Percentiles rank a stretch among this genome's conserved stretches.
phyloP scores from a whole-genome alignment of 768 basidiomycete genomes.

The Boletus reticulatus region DNA sequence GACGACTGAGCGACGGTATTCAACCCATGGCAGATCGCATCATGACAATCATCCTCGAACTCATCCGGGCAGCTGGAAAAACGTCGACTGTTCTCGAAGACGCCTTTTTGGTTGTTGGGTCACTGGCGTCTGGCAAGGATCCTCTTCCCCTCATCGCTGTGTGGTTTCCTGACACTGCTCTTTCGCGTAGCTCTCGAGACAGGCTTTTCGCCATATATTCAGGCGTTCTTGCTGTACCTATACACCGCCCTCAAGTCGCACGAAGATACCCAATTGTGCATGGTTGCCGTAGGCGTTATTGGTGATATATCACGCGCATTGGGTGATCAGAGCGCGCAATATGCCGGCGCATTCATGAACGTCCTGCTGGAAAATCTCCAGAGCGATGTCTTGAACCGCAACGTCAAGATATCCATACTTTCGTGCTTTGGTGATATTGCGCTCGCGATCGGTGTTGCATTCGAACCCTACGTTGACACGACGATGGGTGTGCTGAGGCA shows the following conservation, averaged over 20 bases:
- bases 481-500: constrained; percentile 91
- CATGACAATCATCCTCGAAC: constrained; percentile 86
- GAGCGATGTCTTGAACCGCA: constrained; percentile 85
- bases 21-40: constrained; percentile 89
- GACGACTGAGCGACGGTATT: constrained; percentile 79
- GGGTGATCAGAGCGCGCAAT: constrained; percentile 78
- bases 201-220: constrained; percentile 79
- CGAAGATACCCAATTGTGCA: constrained; percentile 95
- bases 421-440: constrained; percentile 97
- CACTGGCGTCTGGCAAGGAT: constrained; percentile 67
- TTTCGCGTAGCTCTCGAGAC: constrained; percentile 61
- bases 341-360: constrained; percentile 87
- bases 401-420: constrained; percentile 95
- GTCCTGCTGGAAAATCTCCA: constrained; percentile 89
- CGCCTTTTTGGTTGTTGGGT: constrained; percentile 91
- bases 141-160: background rate
- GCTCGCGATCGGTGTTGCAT: constrained; percentile 80
- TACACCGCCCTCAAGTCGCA: constrained; percentile 87
- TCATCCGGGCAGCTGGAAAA: constrained; percentile 86
- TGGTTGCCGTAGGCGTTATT: constrained; percentile 92
- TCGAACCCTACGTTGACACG: constrained; percentile 86
- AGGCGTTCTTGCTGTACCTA: constrained; percentile 82
- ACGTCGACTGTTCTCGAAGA: constrained; percentile 95
- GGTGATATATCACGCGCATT: constrained; percentile 96
- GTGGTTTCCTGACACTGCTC: background rate